Evolutionary conservation across 108 stramenopile species (phyloP).

Genomic region (Skeletonema tropicum): DNA sequence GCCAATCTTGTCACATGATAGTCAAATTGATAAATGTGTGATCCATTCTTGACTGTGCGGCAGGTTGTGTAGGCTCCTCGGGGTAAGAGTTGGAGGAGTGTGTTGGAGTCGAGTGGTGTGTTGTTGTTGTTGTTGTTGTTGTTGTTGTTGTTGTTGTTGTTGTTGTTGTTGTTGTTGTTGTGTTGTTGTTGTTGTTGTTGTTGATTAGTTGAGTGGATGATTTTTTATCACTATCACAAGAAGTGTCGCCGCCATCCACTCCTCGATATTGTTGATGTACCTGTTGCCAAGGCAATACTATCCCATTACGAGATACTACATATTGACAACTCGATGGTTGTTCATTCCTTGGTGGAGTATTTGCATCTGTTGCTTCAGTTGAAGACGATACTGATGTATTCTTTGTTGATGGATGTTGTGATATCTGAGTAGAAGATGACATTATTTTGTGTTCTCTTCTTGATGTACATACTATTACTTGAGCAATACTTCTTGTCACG

Average conservation of each 20-base stretch:
- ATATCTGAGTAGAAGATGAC: no score
- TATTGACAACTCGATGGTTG: not conserved
- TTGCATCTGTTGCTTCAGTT: not conserved
- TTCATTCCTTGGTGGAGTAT: no score
- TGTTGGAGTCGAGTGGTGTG: constrained; percentile 23
- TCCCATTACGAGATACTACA: constrained; percentile 26
- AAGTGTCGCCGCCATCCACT: not conserved
- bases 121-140: not conserved
- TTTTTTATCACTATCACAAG: not conserved
- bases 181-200: no score
- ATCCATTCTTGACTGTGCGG: constrained; percentile 34
- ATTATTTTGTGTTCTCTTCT: no score
- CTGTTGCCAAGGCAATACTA: constrained; percentile 19
- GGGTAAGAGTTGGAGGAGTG: constrained; percentile 32
- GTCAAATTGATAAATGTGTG: constrained; percentile 43
- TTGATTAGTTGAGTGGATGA: not conserved
- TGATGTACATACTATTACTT: no score
- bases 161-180: no score
- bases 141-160: no score
- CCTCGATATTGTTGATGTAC: constrained; percentile 13
- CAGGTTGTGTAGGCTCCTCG: constrained; percentile 48
- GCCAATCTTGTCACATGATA: constrained; percentile 43
- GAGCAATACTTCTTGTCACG: no score
- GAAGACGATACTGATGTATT: not conserved
- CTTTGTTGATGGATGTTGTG: no score